Percentiles rank a stretch among this genome's conserved stretches.
phyloP scores from a whole-genome alignment of 441 rosid genomes.

The Syzygium syzygioides region DNA sequence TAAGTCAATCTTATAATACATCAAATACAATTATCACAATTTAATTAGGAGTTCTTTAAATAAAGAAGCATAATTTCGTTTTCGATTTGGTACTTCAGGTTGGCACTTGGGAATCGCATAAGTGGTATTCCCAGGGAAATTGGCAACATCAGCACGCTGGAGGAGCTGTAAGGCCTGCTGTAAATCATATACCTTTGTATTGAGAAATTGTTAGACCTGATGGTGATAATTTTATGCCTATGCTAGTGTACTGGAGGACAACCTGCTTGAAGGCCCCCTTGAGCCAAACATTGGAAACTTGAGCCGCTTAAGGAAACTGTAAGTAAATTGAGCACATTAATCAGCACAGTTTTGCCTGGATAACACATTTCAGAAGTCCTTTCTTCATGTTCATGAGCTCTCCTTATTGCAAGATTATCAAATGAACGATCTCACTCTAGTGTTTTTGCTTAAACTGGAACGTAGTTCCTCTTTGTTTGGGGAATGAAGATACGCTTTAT shows the following conservation, averaged over 20 bases:
- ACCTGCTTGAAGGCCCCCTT: constrained; percentile 52
- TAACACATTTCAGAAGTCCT: not conserved
- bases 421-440: not conserved
- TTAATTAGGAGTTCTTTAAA: not conserved
- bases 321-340: constrained; percentile 12
- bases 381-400: not conserved
- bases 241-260: constrained; percentile 56
- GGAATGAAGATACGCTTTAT: not conserved
- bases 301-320: constrained; percentile 42
- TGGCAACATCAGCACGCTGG: constrained; percentile 46
- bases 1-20: constrained; percentile 22
- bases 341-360: not conserved
- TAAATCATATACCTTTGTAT: not conserved
- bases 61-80: not conserved
- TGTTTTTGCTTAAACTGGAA: not conserved
- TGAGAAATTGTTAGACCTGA: not conserved
- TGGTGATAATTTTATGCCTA: not conserved
- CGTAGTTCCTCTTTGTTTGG: too few species aligned
- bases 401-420: not conserved
- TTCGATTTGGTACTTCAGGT: constrained; percentile 18
- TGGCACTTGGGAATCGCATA: constrained; percentile 56
- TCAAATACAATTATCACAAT: not conserved
- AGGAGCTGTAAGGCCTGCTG: constrained; percentile 41
- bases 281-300: constrained; percentile 59
- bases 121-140: constrained; percentile 57